Evolutionary conservation across 1,284 basidiomycete species (phyloP).

Genomic region (Sporisorium graminicola): DNA sequence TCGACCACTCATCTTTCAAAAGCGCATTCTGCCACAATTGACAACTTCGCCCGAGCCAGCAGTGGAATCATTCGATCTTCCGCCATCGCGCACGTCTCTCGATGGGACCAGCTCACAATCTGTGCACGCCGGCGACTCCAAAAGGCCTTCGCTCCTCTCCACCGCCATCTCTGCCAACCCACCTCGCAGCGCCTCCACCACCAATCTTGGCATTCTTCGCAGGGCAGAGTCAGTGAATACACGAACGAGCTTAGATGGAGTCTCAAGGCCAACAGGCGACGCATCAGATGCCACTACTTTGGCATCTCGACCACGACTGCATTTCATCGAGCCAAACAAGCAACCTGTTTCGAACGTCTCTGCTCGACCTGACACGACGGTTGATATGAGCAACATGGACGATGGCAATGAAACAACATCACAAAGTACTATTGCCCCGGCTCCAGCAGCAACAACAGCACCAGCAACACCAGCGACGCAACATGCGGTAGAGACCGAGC

Average conservation of each 20-base stretch:
- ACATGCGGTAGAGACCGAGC: slow-evolving; percentile 1
- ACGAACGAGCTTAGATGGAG: background rate
- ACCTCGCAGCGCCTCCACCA: slow-evolving; percentile 18
- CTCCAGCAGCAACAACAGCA: background rate
- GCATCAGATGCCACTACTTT: background rate
- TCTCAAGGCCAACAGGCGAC: background rate
- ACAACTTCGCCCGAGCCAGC: slow-evolving; percentile 41
- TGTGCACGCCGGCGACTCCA: background rate
- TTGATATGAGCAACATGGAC: background rate
- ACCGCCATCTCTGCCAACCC: slow-evolving; percentile 20
- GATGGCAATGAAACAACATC: background rate
- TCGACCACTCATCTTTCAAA: slow-evolving; percentile 31
- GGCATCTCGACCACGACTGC: slow-evolving; percentile 25
- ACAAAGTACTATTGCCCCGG: background rate
- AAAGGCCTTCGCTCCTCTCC: slow-evolving; percentile 29
- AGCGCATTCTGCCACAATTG: slow-evolving; percentile 32
- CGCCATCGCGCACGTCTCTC: slow-evolving; percentile 6
- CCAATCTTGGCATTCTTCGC: slow-evolving; percentile 37
- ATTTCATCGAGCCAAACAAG: slow-evolving; percentile 41
- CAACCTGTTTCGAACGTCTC: slow-evolving; percentile 2
- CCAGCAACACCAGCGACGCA: slow-evolving; percentile 7
- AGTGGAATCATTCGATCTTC: slow-evolving; percentile 15
- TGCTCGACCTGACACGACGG: slow-evolving; percentile 4
- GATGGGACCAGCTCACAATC: slow-evolving; percentile 7
- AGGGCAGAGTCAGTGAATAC: slow-evolving; percentile 11